Base-by-base conservation (phyloP, 1,284 basidiomycete genomes). In the Exobasidium rhododendri region DNA sequence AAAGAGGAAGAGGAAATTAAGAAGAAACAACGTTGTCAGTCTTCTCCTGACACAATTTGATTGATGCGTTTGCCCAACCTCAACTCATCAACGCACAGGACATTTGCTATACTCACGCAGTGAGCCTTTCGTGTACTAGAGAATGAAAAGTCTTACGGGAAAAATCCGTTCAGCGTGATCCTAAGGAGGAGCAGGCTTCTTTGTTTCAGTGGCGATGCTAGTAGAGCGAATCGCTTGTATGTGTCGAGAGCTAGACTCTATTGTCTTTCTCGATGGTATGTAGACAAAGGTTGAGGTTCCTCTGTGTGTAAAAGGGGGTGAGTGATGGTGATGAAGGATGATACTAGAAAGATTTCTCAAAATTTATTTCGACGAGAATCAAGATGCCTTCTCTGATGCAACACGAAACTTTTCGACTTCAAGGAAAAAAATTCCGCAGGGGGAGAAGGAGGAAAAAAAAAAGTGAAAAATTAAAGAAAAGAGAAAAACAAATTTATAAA, bases 51-150 rank as follows among this genome's bases (percentile, higher is more conserved):
- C n/a, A n/a, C n/a, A n/a, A n/a, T n/a, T n/a, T n/a, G n/a, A n/a
- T n/a, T n/a, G n/a, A n/a, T n/a, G n/a, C n/a, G n/a, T n/a, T n/a
- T n/a, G n/a, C n/a, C n/a, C n/a, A n/a, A n/a, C n/a, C n/a, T n/a
- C n/a, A n/a, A n/a, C n/a, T n/a, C n/a, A n/a, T n/a, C 13, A 31
- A 56, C 55, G 32, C 35, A 45, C 35, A 56, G 29, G 55, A 45
- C 55, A 43, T 43, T 11, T 11, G n/a, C 7, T 40, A n/a, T 46
- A 45, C 35, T 40, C 55, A 45, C 55, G 32, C 20, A 56, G 55
- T 56, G 55, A 45, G 32, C 35, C 35, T 40, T 10, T n/a, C n/a
- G n/a, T n/a, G n/a, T n/a, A n/a, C n/a, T n/a, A n/a, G n/a, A n/a
- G n/a, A n/a, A n/a, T n/a, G n/a, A n/a, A n/a, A n/a, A n/a, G n/a